A percentile compares a stretch with the other conserved stretches of the same genome.
Evolutionary conservation across 1,284 basidiomycete species (phyloP).

Genomic region (Cutaneotrichosporon cavernicola): DNA sequence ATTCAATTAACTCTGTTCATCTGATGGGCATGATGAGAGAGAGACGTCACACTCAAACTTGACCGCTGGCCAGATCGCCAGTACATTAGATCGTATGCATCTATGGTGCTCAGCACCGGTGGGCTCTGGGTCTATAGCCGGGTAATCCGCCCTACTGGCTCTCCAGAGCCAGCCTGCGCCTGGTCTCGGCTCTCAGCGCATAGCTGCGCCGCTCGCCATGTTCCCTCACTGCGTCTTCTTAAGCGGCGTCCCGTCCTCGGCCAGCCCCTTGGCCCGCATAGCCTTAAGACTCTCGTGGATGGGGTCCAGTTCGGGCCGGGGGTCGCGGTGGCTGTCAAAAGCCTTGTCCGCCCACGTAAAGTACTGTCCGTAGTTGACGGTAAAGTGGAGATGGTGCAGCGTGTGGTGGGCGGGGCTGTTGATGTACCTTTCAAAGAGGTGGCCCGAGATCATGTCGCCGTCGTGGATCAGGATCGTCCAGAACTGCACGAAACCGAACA

Average conservation of each 20-base stretch:
- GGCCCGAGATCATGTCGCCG: slow-evolving; percentile 98
- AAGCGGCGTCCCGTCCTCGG: slow-evolving; percentile 38
- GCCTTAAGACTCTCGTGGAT: slow-evolving; percentile 61
- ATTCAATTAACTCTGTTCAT: too few relatives aligned
- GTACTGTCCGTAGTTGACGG: slow-evolving; percentile 94
- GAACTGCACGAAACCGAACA: slow-evolving; percentile 86
- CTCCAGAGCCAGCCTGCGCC: too few relatives aligned
- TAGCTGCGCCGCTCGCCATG: not conserved
- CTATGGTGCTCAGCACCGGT: too few relatives aligned
- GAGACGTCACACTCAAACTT: too few relatives aligned
- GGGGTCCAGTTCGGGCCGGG: slow-evolving; percentile 79
- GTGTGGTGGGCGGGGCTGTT: slow-evolving; percentile 99
- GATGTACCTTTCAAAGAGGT: slow-evolving; percentile 79
- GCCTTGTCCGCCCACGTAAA: slow-evolving; percentile 91
- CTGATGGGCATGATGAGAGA: too few relatives aligned
- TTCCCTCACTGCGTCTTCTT: slow-evolving; percentile 12
- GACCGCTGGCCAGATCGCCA: too few relatives aligned
- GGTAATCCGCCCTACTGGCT: too few relatives aligned
- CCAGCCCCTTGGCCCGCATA: slow-evolving; percentile 53
- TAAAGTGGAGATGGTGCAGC: slow-evolving; percentile 92
- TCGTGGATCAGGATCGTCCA: slow-evolving; percentile 97
- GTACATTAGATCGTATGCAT: too few relatives aligned
- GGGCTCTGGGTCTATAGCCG: too few relatives aligned
- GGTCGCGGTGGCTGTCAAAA: slow-evolving; percentile 83
- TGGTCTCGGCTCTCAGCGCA: too few relatives aligned